Percentiles rank a stretch among this genome's conserved stretches.
Evolutionary conservation across 768 basidiomycete genomes (phyloP).

Genomic region (Naganishia friedmannii): DNA sequence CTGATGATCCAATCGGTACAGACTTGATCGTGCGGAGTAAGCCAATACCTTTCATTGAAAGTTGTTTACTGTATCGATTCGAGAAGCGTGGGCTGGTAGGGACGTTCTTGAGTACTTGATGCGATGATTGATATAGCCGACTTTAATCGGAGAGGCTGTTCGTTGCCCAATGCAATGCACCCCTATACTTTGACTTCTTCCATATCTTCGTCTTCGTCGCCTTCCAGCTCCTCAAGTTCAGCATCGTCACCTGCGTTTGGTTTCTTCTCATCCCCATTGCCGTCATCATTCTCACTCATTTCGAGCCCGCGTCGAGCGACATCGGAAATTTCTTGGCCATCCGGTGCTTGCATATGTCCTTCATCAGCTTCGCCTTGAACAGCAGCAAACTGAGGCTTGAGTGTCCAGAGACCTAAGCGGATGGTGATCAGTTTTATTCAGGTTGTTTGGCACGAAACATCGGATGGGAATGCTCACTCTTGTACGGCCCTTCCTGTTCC

Average conservation of each 20-base stretch:
- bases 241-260: constrained; percentile 13
- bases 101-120: too few relatives aligned
- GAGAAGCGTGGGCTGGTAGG: too few relatives aligned
- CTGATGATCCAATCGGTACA: too few relatives aligned
- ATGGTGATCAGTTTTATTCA: neutral
- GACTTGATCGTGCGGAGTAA: too few relatives aligned
- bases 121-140: too few relatives aligned
- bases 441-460: neutral
- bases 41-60: too few relatives aligned
- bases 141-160: too few relatives aligned
- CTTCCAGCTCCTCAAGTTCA: constrained; percentile 21
- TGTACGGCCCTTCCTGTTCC: constrained; percentile 22
- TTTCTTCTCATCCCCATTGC: constrained; percentile 12
- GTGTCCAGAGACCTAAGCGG: constrained; percentile 12
- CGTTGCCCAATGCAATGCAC: neutral
- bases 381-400: constrained; percentile 16
- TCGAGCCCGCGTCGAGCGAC: constrained; percentile 3
- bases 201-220: constrained; percentile 29
- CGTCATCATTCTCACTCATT: neutral
- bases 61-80: too few relatives aligned
- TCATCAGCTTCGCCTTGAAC: constrained; percentile 24
- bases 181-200: constrained; percentile 22
- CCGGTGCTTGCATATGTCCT: constrained; percentile 15
- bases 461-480: constrained; percentile 4
- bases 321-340: constrained; percentile 21